Evolutionary conservation across 768 basidiomycete species (phyloP), one percentile per base, ranked within the genome.

Genomic region (Grammothele lineata): DNA sequence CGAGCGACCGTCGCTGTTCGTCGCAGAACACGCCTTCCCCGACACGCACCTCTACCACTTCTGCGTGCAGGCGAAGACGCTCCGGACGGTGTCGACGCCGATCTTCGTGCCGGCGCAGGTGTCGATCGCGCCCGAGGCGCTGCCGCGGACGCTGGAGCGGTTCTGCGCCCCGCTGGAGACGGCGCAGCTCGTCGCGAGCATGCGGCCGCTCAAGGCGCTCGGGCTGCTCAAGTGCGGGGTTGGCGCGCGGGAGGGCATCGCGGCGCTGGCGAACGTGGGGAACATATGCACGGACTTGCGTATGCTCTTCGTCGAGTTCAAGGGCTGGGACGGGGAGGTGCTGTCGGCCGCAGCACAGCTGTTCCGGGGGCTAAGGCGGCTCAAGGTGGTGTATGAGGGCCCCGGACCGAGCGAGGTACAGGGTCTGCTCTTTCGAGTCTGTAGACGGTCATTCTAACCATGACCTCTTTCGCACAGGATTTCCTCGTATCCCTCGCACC

Each of bases 241-340:
- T 32, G 46, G 26, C 18, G 43, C 49, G 33, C 43, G 50, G 22
- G 56, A 57, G 10, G 54, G 50, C 23, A 50, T 61, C 22, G 45
- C 54, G 6, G 56, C 55, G 25, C 50, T 60, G 23, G 43, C 47
- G 44, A 43, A 37, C 38, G 37, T 60, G 9, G 49, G 56, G 21
- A 12, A 34, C n/a, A 44, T 48, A 2, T 56, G 72, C 14, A 66
- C 66, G n/a, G 48, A 51, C 0, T 54, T 67, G 12, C 58, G 70
- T 23, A 56, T 69, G 9, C 67, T 72, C 36, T 49, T 67, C 32
- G 42, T 69, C n/a, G 61, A 66, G 30, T 51, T 53, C 43, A 42
- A 45, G 45, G 59, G 60, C 43, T 77, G 75, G 75, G 74, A 76
- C 47, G 63, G 70, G 34, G 74, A 76, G 51, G 65, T 76, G 7